These are phyloP conservation scores for Skeletonema menzelii DNA, from an alignment of 108 stramenopile genomes.

Conservation along the genomic window DNA sequence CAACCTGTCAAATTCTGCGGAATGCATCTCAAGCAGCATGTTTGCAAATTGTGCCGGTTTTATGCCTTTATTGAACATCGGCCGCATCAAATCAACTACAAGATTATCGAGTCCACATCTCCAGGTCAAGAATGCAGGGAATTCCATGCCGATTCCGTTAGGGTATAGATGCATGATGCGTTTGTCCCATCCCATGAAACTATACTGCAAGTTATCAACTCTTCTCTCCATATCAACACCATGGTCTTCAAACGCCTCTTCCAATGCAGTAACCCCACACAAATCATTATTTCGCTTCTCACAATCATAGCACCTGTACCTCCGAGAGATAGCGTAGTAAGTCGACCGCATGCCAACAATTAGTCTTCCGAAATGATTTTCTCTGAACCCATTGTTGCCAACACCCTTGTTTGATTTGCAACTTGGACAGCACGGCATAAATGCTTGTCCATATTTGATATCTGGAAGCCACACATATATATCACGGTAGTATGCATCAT, in stretches of 20 bases:
- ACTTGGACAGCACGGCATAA: constrained; percentile 24
- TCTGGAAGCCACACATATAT: constrained; percentile 37
- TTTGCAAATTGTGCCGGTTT: constrained; percentile 22
- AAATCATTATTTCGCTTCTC: too few relatives aligned
- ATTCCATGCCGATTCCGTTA: constrained; percentile 14
- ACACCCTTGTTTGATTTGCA: constrained; percentile 22
- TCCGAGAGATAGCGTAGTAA: constrained; percentile 20
- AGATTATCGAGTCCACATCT: constrained; percentile 24
- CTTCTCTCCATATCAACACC: too few relatives aligned
- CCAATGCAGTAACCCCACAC: too few relatives aligned
- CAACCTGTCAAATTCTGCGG: too few relatives aligned
- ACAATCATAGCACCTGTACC: constrained; percentile 22
- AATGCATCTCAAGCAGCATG: constrained; percentile 30
- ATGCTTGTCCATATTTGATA: constrained; percentile 5
- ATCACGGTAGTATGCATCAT: constrained; percentile 34
- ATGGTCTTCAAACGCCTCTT: too few relatives aligned
- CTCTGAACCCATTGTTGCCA: constrained; percentile 21
- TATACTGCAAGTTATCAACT: too few relatives aligned
- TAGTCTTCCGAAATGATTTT: constrained; percentile 23
- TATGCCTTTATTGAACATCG: constrained; percentile 30
- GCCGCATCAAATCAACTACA: constrained; percentile 32
- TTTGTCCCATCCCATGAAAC: constrained; percentile 24
- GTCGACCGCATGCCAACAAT: constrained; percentile 23
- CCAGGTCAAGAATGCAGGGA: constrained; percentile 37
- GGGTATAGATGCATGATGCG: constrained; percentile 4